Percentiles rank a stretch among this genome's conserved stretches.
These are phyloP conservation scores for Tylopilus intermedius DNA, from an alignment of 768 basidiomycete genomes.

Conservation along the genomic window DNA sequence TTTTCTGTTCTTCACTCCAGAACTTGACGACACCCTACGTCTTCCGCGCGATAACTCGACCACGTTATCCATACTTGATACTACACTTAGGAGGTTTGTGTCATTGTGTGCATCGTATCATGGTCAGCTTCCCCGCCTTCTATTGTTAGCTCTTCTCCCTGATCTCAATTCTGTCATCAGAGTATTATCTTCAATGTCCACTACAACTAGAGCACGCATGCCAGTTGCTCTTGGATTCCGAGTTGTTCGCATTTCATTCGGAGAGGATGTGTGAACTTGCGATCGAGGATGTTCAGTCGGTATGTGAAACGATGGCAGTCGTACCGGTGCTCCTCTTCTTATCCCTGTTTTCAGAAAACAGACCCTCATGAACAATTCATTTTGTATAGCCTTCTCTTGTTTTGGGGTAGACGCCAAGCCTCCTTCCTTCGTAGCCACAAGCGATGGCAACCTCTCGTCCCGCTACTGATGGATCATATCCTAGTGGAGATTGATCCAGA, in stretches of 20 bases:
- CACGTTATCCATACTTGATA: conserved; percentile 73
- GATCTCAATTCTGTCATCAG: conserved; percentile 36
- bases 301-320: conserved; percentile 33
- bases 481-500: conserved; percentile 77
- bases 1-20: conserved; percentile 37
- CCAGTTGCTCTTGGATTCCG: conserved; percentile 69
- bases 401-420: conserved; percentile 63
- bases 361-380: conserved; percentile 83
- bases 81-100: conserved; percentile 70
- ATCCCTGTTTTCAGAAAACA: conserved; percentile 51
- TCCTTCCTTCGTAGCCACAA: conserved; percentile 74
- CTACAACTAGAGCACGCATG: conserved; percentile 84
- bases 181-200: conserved; percentile 80
- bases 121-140: conserved; percentile 43
- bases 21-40: conserved; percentile 78
- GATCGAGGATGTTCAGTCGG: conserved; percentile 61
- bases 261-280: conserved; percentile 86
- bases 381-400: conserved; percentile 70
- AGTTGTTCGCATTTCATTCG: conserved; percentile 86
- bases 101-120: conserved; percentile 82
- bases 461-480: conserved; percentile 80
- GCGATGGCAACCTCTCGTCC: conserved; percentile 79
- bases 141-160: neutral
- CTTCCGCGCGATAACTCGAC: conserved; percentile 54
- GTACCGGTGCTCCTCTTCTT: neutral